Evolutionary conservation across 2,329 filamentous ascomycete genomes (phyloP), one percentile per base, ranked within the genome.

Genomic region (Colletotrichum trifolii): DNA sequence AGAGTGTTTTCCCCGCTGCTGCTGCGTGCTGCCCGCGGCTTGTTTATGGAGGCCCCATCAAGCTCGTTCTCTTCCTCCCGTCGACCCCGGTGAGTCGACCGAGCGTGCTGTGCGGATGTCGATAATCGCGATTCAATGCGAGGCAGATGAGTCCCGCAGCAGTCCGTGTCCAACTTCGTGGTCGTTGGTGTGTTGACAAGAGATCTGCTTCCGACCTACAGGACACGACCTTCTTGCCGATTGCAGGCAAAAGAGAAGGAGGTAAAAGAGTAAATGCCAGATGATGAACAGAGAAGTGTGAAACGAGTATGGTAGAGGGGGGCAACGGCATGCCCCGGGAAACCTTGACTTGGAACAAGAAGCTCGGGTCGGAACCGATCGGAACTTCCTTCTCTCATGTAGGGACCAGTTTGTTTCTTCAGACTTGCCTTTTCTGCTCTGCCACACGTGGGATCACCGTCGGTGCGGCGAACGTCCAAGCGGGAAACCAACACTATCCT

Each of bases 31-130:
- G 35, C 58, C 62, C 15, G 33, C 9, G 45, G 25, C 34, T 48
- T 43, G 35, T n/a, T 47, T 61, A 55, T 47, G 33, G 40, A 13
- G 50, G 13, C 45, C 57, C 57, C 62, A 55, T 61, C 40, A 64
- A 64, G 38, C 50, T 46, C 25, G 13, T 15, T 17, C n/a, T 25
- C 25, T 13, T 33, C 8, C 6, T 10, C 10, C 42, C 25, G 47
- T 36, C 46, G 58, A 50, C 57, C 39, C 45, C 34, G n/a, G 3
- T 15, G 47, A 50, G 46, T 57, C 57, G 43, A 50, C 38, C 38
- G 11, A 11, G 40, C 48, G 17, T 46, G 13, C 12, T 12, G 8
- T 4, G 4, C 10, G 42, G 42, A 7, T 43, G 5, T 43, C 13
- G 42, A 15, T 43, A 13, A 15, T 43, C 3, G 25, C 25, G 4